Conservation (phyloP, 768 basidiomycete species). For the Chlorophyllum brunneum region DNA sequence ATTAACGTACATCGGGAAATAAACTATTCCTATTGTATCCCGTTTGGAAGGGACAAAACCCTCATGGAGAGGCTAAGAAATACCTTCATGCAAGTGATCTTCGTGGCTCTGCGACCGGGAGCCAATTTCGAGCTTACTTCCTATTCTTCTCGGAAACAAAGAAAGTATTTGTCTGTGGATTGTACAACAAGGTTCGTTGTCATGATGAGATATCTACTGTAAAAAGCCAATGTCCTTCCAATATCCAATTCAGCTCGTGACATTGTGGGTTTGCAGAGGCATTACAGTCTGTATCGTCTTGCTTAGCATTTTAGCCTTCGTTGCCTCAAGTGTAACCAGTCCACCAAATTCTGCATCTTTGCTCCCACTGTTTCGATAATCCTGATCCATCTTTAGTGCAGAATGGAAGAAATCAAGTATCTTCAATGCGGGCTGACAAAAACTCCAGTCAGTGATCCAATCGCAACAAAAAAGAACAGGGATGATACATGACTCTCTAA, state of each 20-base stretch:
- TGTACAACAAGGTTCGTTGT: neutral
- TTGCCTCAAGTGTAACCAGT: slow-evolving; percentile 23
- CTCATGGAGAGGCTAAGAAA: too few relatives aligned
- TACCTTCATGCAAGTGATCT: too few relatives aligned
- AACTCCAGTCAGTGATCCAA: neutral
- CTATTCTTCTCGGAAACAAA: too few relatives aligned
- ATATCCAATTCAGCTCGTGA: slow-evolving; percentile 32
- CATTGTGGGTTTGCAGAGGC: slow-evolving; percentile 24
- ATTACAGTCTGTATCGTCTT: slow-evolving; percentile 26
- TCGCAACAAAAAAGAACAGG: too few relatives aligned
- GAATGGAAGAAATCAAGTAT: slow-evolving; percentile 30
- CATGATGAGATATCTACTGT: too few relatives aligned
- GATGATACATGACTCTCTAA: neutral
- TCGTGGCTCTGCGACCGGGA: too few relatives aligned
- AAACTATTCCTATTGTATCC: too few relatives aligned
- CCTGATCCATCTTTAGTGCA: slow-evolving; percentile 16
- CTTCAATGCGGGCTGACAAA: slow-evolving; percentile 30
- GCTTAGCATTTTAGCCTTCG: slow-evolving; percentile 27
- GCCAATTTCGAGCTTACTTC: too few relatives aligned
- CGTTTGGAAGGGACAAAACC: too few relatives aligned
- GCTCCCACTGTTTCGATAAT: slow-evolving; percentile 1
- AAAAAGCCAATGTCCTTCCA: slow-evolving; percentile 29
- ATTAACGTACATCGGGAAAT: too few relatives aligned
- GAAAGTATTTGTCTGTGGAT: too few relatives aligned
- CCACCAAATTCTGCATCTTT: slow-evolving; percentile 19